phyloP scores from a whole-genome alignment of 257 asterid genomes.

The Solanum medicagineum region DNA sequence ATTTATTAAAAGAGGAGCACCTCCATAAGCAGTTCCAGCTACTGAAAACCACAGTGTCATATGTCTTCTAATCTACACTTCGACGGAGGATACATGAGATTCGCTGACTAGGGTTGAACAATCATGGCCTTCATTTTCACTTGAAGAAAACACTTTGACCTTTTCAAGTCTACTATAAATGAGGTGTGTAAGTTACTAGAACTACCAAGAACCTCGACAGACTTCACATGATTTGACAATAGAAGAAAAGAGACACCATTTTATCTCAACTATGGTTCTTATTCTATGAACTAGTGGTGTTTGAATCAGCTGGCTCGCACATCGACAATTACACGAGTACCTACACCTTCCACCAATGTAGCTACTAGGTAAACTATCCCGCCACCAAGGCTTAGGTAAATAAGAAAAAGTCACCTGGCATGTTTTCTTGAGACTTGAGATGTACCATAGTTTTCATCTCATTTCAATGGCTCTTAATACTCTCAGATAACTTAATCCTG shows the following conservation, averaged over 20 bases:
- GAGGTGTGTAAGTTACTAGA: background rate
- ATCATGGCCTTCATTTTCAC: background rate
- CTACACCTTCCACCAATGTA: background rate
- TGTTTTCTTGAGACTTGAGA: background rate
- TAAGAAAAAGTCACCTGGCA: background rate
- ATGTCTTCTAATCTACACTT: background rate
- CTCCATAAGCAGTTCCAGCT: background rate
- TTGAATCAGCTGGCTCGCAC: background rate
- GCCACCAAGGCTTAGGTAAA: background rate
- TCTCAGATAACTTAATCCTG: background rate
- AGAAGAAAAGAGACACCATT: background rate
- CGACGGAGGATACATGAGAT: background rate
- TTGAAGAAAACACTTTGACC: background rate
- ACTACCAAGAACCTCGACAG: background rate
- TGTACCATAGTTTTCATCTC: background rate
- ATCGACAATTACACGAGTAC: background rate
- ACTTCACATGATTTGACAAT: background rate
- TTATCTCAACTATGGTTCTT: background rate
- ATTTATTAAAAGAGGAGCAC: background rate
- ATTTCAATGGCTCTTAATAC: background rate
- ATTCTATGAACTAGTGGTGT: background rate
- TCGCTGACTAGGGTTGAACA: background rate
- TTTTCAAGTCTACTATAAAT: background rate
- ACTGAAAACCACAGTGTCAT: background rate
- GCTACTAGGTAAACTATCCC: background rate